Evolutionary conservation across 2,329 filamentous ascomycete genomes (phyloP), one percentile per base, ranked within the genome.

Genomic region (Botrytis byssoidea): DNA sequence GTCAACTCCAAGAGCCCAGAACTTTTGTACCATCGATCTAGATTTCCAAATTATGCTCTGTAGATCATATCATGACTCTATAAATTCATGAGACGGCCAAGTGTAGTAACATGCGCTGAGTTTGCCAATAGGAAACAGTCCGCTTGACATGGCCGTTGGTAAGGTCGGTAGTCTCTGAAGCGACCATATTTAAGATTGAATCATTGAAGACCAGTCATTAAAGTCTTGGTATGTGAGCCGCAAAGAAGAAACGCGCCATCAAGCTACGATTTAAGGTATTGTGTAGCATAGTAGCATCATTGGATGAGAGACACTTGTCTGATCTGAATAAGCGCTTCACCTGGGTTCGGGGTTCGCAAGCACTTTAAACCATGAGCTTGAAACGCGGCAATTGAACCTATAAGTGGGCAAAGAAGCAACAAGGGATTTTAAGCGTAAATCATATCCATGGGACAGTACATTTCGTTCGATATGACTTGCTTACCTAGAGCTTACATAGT

Each of bases 21-120:
- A 46, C 60, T 14, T 40, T 55, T 51, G 40, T 32, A n/a, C 44
- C 57, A 71, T 46, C 74, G 68, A 75, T 72, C 61, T 46, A 46
- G 29, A 75, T 57, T 67, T n/a, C 55, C 51, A 73, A n/a, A 72
- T 75, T 18, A 37, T 71, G 59, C 51, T 46, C n/a, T 66, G 71
- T 61, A 69, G 7, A 73, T 37, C 48, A 57, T 32, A 22, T 25
- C 40, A 72, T 77, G 77, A 78, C 75, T 80, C 79, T 80, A 80
- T 78, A 77, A 78, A 78, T 79, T 78, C 73, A 77, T 80, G 80
- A 80, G 78, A 80, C 80, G 78, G 68, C 68, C 65, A 74, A 71
- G 57, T 76, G 79, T 80, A 37, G 74, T 79, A 76, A 75, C 76
- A 79, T 71, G 69, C 80, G 80, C 80, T 81, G 78, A 63, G 67